phyloP scores from a whole-genome alignment of 2,329 filamentous ascomycete species.

The Clarireedia monteithiana region DNA sequence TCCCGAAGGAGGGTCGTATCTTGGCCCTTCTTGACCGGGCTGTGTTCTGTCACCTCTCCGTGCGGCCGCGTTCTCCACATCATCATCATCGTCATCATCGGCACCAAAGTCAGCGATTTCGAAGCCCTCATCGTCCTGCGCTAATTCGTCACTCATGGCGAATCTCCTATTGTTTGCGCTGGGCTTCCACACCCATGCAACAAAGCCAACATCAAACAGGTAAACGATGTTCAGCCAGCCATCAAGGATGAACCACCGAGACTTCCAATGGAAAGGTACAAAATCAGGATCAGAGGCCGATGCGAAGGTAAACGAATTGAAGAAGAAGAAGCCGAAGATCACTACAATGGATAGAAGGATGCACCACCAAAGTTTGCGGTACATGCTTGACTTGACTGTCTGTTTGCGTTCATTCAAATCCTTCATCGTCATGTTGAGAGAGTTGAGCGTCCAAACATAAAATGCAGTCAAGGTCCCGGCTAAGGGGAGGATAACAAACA shows the following conservation, averaged over 20 bases:
- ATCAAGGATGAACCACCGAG: constrained; percentile 92
- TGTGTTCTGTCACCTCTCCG: constrained; percentile 41
- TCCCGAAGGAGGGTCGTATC: constrained; percentile 29
- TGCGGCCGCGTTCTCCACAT: constrained; percentile 33
- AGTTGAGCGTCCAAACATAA: constrained; percentile 98
- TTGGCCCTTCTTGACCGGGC: constrained; percentile 27
- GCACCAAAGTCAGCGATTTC: constrained; percentile 88
- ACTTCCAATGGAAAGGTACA: constrained; percentile 95
- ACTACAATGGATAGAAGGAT: constrained; percentile 87
- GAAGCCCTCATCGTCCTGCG: constrained; percentile 97
- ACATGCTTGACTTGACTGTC: constrained; percentile 89
- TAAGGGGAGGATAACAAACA: constrained; percentile 87
- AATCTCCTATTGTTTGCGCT: constrained; percentile 96
- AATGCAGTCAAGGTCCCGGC: constrained; percentile 91
- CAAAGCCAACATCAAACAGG: constrained; percentile 83
- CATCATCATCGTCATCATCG: constrained; percentile 55
- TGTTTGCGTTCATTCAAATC: constrained; percentile 93
- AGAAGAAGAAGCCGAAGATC: constrained; percentile 97
- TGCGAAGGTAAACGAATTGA: constrained; percentile 94
- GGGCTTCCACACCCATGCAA: constrained; percentile 93
- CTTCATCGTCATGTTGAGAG: constrained; percentile 89
- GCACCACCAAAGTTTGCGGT: constrained; percentile 97
- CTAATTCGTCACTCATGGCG: constrained; percentile 98
- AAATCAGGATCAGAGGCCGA: constrained; percentile 79
- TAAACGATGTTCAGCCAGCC: constrained; percentile 98